A percentile compares a stretch with the other conserved stretches of the same genome.
Conservation (phyloP, 1,284 basidiomycete species). For the Thelephora terrestris region DNA sequence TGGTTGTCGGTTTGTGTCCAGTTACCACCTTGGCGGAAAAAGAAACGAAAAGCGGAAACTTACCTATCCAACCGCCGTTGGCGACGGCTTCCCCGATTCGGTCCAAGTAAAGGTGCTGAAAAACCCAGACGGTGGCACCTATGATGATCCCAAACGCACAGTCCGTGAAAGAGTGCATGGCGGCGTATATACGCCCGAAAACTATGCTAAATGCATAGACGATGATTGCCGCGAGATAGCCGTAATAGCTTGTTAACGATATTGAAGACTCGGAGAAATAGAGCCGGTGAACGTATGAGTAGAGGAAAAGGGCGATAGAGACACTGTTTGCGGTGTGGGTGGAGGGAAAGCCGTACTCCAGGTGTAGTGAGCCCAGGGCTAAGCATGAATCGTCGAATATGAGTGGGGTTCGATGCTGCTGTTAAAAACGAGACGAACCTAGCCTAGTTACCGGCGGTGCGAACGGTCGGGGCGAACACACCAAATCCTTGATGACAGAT, state of each 20-base stretch:
- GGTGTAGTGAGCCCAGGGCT: conserved; percentile 80
- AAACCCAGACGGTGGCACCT: conserved; percentile 58
- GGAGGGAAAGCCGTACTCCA: conserved; percentile 93
- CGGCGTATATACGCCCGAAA: conserved; percentile 84
- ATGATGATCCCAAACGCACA: conserved; percentile 57
- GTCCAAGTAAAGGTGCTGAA: conserved; percentile 31
- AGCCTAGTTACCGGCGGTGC: conserved; percentile 85
- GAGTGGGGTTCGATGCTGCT: neutral
- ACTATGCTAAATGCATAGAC: conserved; percentile 74
- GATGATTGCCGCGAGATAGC: conserved; percentile 36
- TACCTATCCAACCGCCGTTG: conserved; percentile 44
- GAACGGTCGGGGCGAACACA: conserved; percentile 87
- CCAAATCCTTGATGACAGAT: conserved; percentile 82
- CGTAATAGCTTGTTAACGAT: conserved; percentile 33
- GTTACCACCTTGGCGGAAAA: neutral
- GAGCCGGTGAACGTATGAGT: conserved; percentile 42
- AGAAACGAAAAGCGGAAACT: conserved; percentile 8
- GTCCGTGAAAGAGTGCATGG: conserved; percentile 84
- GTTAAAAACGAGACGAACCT: conserved; percentile 18
- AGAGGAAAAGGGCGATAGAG: conserved; percentile 78
- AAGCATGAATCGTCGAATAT: neutral
- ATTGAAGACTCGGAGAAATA: conserved; percentile 30
- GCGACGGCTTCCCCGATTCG: conserved; percentile 42
- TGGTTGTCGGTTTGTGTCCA: neutral
- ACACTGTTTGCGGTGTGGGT: conserved; percentile 92